A percentile compares a stretch with the other conserved stretches of the same genome.
phyloP scores from a whole-genome alignment of 2,329 filamentous ascomycete species.

The Aspergillus ibericus region DNA sequence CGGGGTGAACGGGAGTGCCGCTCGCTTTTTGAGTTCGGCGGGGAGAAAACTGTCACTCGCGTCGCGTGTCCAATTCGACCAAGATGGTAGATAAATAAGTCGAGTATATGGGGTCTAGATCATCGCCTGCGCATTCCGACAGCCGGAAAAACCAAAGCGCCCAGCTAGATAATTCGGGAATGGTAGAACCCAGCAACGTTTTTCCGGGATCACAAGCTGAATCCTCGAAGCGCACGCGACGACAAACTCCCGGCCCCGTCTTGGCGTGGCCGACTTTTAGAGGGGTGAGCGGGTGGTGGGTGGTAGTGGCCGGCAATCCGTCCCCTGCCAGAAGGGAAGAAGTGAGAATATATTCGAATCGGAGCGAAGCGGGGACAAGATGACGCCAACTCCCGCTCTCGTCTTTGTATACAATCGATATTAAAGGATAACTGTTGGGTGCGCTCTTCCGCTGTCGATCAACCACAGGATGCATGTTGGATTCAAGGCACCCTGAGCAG shows the following conservation, averaged over 20 bases:
- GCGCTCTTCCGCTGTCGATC: not conserved
- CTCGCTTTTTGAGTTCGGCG: not conserved
- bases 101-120: not conserved
- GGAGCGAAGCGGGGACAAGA: not conserved
- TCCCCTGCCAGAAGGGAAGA: not conserved
- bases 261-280: not conserved
- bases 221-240: not conserved
- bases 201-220: not conserved
- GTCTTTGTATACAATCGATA: too few relatives aligned
- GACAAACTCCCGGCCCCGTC: not conserved
- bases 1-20: slow-evolving; percentile 7
- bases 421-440: not conserved
- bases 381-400: too few relatives aligned
- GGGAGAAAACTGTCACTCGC: not conserved
- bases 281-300: not conserved
- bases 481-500: not conserved
- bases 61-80: slow-evolving; percentile 7
- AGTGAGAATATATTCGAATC: not conserved
- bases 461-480: not conserved
- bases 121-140: not conserved
- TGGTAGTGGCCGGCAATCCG: not conserved
- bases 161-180: not conserved
- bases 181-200: not conserved
- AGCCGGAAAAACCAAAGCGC: not conserved
- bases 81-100: not conserved